Evolutionary conservation across 345 rosid species (phyloP).

Genomic region (Boechera stricta): DNA sequence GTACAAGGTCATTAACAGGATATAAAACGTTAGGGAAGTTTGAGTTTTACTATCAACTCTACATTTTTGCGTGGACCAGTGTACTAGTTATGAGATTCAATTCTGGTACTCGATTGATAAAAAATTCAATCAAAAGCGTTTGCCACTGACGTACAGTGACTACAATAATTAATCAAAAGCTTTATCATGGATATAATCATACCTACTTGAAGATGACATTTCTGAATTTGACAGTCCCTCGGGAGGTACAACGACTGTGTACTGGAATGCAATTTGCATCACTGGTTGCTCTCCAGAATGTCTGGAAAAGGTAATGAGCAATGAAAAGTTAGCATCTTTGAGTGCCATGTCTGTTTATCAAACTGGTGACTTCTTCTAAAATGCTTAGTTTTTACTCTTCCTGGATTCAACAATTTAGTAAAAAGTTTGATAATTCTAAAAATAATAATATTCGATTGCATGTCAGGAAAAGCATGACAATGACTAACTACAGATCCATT

Average conservation of each 20-base stretch:
- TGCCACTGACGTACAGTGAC: constrained; percentile 2
- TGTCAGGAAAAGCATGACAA: constrained; percentile 12
- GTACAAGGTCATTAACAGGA: constrained; percentile 11
- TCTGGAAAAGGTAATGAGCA: constrained; percentile 50
- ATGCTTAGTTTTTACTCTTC: background rate
- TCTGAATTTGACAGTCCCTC: constrained; percentile 68
- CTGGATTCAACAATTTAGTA: background rate
- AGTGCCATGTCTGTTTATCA: background rate
- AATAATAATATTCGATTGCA: background rate
- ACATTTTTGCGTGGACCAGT: background rate
- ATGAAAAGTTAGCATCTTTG: constrained; percentile 24
- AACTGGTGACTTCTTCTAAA: constrained; percentile 13
- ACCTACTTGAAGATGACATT: constrained; percentile 69
- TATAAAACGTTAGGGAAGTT: background rate
- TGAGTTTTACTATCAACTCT: constrained; percentile 1
- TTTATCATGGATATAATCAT: constrained; percentile 41
- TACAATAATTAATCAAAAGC: constrained; percentile 8
- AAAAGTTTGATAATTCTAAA: background rate
- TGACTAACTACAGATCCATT: background rate
- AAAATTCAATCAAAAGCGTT: background rate
- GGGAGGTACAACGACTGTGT: constrained; percentile 84
- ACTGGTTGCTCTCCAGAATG: constrained; percentile 83
- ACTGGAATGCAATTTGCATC: constrained; percentile 94
- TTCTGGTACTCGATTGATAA: background rate
- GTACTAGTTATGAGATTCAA: background rate